Percentiles rank a stretch among this genome's conserved stretches.
Conservation (phyloP, 1,284 basidiomycete species). For the Tylopilus sp. region DNA sequence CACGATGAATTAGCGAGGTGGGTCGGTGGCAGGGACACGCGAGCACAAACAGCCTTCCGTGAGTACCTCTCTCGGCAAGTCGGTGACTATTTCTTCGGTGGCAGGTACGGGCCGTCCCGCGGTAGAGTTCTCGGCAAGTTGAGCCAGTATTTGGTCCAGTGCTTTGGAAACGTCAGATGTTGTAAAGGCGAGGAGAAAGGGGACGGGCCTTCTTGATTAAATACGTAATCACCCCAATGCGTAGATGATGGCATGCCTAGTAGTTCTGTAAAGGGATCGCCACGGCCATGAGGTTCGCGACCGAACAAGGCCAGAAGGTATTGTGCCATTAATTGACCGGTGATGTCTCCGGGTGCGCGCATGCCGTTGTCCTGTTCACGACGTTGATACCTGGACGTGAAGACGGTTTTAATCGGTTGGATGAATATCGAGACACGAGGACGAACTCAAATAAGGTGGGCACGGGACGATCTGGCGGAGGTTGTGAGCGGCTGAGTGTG, state of each 20-base stretch:
- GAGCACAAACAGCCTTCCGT: conserved; percentile 53
- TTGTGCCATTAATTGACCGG: conserved; percentile 62
- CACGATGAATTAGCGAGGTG: conserved; percentile 5
- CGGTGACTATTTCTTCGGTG: conserved; percentile 62
- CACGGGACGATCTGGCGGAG: conserved; percentile 18
- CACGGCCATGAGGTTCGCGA: conserved; percentile 32
- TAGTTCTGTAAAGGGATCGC: conserved; percentile 43
- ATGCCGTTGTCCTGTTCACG: conserved; percentile 21
- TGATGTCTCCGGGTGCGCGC: conserved; percentile 41
- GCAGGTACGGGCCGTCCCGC: conserved; percentile 68
- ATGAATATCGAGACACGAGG: background rate
- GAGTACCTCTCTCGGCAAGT: conserved; percentile 60
- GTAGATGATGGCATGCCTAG: conserved; percentile 34
- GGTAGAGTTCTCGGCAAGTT: conserved; percentile 72
- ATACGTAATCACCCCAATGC: conserved; percentile 77
- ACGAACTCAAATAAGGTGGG: conserved; percentile 52
- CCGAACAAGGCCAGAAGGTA: conserved; percentile 64
- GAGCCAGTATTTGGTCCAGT: conserved; percentile 72
- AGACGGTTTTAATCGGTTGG: background rate
- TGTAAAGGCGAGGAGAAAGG: background rate
- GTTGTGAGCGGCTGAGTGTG: conserved; percentile 23
- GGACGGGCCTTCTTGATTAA: conserved; percentile 71
- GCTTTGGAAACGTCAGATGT: conserved; percentile 40
- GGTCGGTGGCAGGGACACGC: background rate
- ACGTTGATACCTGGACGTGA: conserved; percentile 37